Conservation (phyloP, 306 rosid species). For the Ammopiptanthus mongolicus region DNA sequence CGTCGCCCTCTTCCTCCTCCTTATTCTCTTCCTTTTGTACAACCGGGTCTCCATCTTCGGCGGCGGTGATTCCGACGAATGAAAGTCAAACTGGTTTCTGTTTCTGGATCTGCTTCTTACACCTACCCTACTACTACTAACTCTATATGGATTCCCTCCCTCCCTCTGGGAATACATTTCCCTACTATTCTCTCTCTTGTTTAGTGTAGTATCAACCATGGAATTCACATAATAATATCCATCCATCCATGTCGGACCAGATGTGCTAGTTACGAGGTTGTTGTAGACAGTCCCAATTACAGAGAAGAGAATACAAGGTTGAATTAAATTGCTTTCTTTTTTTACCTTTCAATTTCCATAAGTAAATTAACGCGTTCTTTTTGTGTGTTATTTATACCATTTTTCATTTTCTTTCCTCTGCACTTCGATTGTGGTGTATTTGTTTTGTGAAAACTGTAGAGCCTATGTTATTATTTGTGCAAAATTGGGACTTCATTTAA, state of each 20-base stretch:
- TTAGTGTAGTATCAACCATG: background rate
- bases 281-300: background rate
- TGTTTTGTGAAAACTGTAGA: too few relatives aligned
- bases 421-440: too few relatives aligned
- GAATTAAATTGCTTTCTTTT: background rate
- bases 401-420: too few relatives aligned
- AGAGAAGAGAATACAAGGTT: background rate
- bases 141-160: too few relatives aligned
- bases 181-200: too few relatives aligned
- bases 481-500: too few relatives aligned
- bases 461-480: background rate
- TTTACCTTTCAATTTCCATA: background rate
- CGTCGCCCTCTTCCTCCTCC: conserved; percentile 66
- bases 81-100: background rate
- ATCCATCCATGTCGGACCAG: background rate
- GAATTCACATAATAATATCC: background rate
- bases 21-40: conserved; percentile 60
- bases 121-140: background rate
- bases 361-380: background rate
- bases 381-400: background rate
- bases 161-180: too few relatives aligned
- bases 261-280: background rate
- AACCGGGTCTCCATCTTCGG: conserved; percentile 76
- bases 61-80: conserved; percentile 64
- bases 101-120: conserved; percentile 24